These are phyloP conservation scores for Puccinia horiana DNA, from an alignment of 1,284 basidiomycete genomes.

Conservation along the genomic window DNA sequence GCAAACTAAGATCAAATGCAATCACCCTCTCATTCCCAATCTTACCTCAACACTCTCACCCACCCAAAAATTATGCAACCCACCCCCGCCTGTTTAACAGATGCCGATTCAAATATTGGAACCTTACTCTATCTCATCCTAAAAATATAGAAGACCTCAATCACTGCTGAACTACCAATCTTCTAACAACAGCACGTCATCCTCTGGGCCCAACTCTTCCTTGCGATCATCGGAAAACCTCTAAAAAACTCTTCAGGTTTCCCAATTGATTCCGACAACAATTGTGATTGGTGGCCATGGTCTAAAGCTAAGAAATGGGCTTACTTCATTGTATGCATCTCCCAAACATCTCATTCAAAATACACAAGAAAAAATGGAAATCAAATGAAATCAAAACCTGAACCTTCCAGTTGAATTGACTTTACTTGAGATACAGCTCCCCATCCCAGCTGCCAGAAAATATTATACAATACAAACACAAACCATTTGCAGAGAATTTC, in stretches of 20 bases:
- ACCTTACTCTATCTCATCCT: conserved; percentile 28
- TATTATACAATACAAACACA: conserved; percentile 67
- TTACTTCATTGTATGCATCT: conserved; percentile 66
- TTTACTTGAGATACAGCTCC: conserved; percentile 69
- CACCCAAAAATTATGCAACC: conserved; percentile 6
- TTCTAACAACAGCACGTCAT: conserved; percentile 79
- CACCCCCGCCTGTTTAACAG: not conserved
- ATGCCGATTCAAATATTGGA: conserved; percentile 39
- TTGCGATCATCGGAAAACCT: conserved; percentile 67
- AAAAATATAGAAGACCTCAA: conserved; percentile 65
- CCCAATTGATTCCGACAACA: conserved; percentile 69
- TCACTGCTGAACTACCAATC: conserved; percentile 69
- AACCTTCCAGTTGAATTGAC: conserved; percentile 55
- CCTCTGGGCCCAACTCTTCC: conserved; percentile 80
- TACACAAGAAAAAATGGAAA: too few species aligned
- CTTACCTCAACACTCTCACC: not conserved
- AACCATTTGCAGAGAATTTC: conserved; percentile 73
- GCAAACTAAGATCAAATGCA: conserved; percentile 5
- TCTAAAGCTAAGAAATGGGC: conserved; percentile 90
- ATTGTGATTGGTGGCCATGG: conserved; percentile 76
- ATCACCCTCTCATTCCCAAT: conserved; percentile 22
- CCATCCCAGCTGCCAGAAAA: conserved; percentile 76
- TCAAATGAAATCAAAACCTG: too few species aligned
- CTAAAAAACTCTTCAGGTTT: conserved; percentile 66
- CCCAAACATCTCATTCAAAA: not conserved